Base-by-base conservation (phyloP, 371 early-diverging fungal genomes). In the Mortierella sp. region DNA sequence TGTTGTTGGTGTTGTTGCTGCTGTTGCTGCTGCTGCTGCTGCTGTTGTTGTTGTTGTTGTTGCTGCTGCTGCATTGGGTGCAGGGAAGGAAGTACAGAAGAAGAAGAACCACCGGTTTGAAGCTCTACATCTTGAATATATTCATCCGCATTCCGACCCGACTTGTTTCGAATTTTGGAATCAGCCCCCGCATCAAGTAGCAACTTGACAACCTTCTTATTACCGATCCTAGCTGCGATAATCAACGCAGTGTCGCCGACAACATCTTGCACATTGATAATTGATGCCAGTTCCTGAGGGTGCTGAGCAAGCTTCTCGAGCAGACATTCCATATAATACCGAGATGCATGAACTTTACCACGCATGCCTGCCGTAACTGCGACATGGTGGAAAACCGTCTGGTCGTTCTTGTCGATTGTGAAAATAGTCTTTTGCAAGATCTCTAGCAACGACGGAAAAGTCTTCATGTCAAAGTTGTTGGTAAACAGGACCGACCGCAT, bases 351-450 rank as follows among this genome's bases (percentile, higher is more conserved):
- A 1, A 91, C 90, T 41, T 94, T 92, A 3, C 94, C 94, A 28
- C 92, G 90, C 70, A 88, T 86, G 11, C 91, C 93, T 0, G 97
- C 89, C 0, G 94, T 92, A 1, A 92, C 80, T 0, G 94, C 93
- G n/a, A 96, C 92, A 76, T 98, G 98, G 77, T 98, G 99, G 41
- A 98, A 91, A 8, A 98, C 96, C 0, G 97, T 96, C 69, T 96
- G 93, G 66, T 92, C 90, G 59, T 90, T 87, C 66, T 91, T 89
- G 85, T 98, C 99, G 8, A 91, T 89, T 62, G 92, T 83, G 41
- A 91, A 90, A 32, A 97, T 90, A 7, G 94, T 90, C 43, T 93
- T 90, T 70, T 92, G 90, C 33, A 98, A 86, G 22, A 94, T 76
- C 43, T 90, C 90, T 19, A 99, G 85, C 16, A 97, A 71, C 2